These are phyloP conservation scores for Capronia coronata DNA, from an alignment of 2,329 filamentous ascomycete genomes.

Conservation along the genomic window DNA sequence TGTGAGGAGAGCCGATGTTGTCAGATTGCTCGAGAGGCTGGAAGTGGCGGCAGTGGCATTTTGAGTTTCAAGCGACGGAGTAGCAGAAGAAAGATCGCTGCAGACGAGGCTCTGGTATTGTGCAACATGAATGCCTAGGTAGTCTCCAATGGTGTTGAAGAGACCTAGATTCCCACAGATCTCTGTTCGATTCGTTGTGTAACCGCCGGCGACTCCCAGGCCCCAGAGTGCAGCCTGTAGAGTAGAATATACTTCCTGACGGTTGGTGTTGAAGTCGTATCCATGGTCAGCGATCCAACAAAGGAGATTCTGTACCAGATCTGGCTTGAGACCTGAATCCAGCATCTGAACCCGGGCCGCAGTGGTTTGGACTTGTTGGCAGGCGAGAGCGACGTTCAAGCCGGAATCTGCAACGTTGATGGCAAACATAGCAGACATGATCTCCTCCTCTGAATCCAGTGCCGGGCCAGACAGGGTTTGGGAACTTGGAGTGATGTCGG, in stretches of 20 bases:
- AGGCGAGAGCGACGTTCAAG: constrained; percentile 16
- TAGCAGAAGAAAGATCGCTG: constrained; percentile 12
- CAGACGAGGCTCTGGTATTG: constrained; percentile 17
- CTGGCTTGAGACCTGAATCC: constrained; percentile 14
- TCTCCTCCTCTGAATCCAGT: constrained; percentile 8
- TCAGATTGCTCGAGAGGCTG: constrained; percentile 11
- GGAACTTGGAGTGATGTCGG: constrained; percentile 15
- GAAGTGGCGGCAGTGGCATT: constrained; percentile 9
- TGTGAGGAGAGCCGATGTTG: constrained; percentile 11
- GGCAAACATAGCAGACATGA: constrained; percentile 21
- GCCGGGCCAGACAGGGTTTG: constrained; percentile 13
- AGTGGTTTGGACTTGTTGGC: constrained; percentile 15
- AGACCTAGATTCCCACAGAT: constrained; percentile 22
- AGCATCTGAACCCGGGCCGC: constrained; percentile 13
- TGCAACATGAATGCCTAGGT: constrained; percentile 18
- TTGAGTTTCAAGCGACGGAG: constrained; percentile 1
- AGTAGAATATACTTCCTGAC: constrained; percentile 13
- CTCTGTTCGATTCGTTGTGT: constrained; percentile 16
- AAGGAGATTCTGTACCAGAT: constrained; percentile 16
- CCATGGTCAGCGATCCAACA: constrained; percentile 20
- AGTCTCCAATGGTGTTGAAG: constrained; percentile 19
- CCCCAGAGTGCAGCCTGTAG: constrained; percentile 21
- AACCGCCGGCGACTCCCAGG: constrained; percentile 16
- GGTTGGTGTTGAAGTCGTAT: constrained; percentile 21
- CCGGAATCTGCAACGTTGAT: constrained; percentile 21